These are phyloP conservation scores for Periconia macrospinosa DNA, from an alignment of 2,329 filamentous ascomycete species.

Conservation along the genomic window DNA sequence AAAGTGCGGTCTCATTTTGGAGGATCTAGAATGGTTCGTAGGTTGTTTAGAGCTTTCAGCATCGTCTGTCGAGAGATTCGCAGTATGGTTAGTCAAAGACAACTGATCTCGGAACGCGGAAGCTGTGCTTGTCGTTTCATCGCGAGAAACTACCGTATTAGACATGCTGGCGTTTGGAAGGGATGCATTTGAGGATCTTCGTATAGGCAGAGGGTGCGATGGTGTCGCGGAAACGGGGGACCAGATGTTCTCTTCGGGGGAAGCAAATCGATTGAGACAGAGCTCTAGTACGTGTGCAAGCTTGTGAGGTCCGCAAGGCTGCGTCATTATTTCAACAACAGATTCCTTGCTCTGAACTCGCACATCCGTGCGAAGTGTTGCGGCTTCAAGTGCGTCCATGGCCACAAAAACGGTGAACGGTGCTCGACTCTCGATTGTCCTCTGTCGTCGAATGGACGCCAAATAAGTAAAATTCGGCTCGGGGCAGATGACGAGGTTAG, in stretches of 20 bases:
- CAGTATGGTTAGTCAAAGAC: neutral
- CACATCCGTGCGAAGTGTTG: slow-evolving; percentile 35
- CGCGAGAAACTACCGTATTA: neutral
- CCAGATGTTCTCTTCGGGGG: slow-evolving; percentile 21
- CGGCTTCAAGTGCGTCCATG: slow-evolving; percentile 35
- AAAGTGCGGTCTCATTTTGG: neutral
- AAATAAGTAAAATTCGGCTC: slow-evolving; percentile 38
- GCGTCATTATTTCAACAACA: slow-evolving; percentile 38
- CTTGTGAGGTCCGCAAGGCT: slow-evolving; percentile 40
- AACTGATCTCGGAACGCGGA: neutral
- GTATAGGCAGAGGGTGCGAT: neutral
- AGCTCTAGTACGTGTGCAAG: slow-evolving; percentile 30
- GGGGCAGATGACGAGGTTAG: slow-evolving; percentile 36
- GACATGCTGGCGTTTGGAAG: neutral
- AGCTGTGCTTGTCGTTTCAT: neutral
- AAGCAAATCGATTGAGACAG: slow-evolving; percentile 32
- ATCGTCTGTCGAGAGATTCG: neutral
- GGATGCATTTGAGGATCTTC: neutral
- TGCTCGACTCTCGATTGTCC: slow-evolving; percentile 8
- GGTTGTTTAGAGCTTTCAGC: neutral
- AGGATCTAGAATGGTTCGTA: neutral
- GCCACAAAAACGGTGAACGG: slow-evolving; percentile 36
- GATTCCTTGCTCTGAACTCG: slow-evolving; percentile 30
- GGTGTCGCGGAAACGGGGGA: neutral
- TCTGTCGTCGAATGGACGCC: slow-evolving; percentile 18